phyloP scores from a whole-genome alignment of 768 basidiomycete species.

The Lactarius vividus region DNA sequence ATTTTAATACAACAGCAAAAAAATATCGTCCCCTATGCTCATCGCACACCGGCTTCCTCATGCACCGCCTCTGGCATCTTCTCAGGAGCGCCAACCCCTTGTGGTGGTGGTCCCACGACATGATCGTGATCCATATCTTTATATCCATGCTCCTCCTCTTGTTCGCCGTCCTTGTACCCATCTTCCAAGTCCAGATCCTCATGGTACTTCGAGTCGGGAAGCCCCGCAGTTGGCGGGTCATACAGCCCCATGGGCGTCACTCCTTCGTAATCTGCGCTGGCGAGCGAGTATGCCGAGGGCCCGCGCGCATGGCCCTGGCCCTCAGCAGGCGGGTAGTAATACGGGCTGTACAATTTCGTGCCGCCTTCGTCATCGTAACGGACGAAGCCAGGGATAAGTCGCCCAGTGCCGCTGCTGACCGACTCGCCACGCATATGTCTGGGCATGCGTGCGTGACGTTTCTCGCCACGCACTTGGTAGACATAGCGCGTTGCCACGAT shows the following conservation, averaged over 20 bases:
- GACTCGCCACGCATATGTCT: neutral
- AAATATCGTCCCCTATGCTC: neutral
- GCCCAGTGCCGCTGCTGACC: neutral
- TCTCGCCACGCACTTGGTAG: conserved; percentile 26
- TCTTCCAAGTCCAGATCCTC: neutral
- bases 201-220: neutral
- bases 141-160: neutral
- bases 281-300: conserved; percentile 1
- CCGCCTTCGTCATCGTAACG: conserved; percentile 22
- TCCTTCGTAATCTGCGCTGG: conserved; percentile 1
- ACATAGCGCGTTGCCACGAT: conserved; percentile 30
- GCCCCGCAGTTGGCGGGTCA: neutral
- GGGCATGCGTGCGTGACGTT: conserved; percentile 25
- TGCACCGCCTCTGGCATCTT: neutral
- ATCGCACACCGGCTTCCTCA: neutral
- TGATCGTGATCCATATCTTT: neutral
- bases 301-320: conserved; percentile 10
- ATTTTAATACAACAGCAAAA: neutral
- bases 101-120: neutral
- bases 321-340: neutral
- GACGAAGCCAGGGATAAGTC: conserved; percentile 20
- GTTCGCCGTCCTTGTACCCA: neutral
- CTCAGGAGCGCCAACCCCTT: neutral
- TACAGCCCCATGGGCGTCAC: neutral
- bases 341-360: conserved; percentile 20